These are phyloP conservation scores for Candida bentonensis DNA, from an alignment of 805 yeast species.

Conservation along the genomic window DNA sequence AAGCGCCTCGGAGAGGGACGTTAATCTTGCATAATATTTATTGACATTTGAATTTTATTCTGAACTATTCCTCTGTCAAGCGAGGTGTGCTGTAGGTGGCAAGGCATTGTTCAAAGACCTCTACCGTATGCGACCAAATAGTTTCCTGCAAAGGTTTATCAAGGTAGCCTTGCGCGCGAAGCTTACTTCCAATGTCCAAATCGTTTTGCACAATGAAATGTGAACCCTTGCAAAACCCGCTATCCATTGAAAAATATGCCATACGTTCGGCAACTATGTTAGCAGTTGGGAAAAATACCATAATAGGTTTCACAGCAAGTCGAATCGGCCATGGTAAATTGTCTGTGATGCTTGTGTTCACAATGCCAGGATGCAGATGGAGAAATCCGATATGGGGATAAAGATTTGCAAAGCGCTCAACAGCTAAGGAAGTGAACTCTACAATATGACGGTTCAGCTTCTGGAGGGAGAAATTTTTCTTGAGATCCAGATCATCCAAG, in stretches of 20 bases:
- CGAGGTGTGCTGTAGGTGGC: background rate
- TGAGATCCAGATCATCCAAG: slow-evolving; percentile 15
- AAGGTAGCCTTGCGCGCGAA: slow-evolving; percentile 7
- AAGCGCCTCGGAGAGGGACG: slow-evolving; percentile 58
- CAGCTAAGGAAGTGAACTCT: slow-evolving; percentile 13
- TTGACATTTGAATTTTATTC: too few relatives aligned
- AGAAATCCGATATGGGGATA: slow-evolving; percentile 14
- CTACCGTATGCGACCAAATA: slow-evolving; percentile 15
- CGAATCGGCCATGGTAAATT: slow-evolving; percentile 12
- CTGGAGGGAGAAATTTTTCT: slow-evolving; percentile 10
- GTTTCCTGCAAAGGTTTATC: slow-evolving; percentile 12
- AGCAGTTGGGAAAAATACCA: slow-evolving; percentile 5
- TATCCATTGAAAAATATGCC: slow-evolving; percentile 10
- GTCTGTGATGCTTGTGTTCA: slow-evolving; percentile 10
- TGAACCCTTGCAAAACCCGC: slow-evolving; percentile 10
- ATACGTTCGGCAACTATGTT: slow-evolving; percentile 13
- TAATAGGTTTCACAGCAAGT: slow-evolving; percentile 2
- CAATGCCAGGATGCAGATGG: slow-evolving; percentile 17
- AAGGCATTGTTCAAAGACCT: slow-evolving; percentile 6
- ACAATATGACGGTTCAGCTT: slow-evolving; percentile 7
- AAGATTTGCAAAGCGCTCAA: slow-evolving; percentile 7
- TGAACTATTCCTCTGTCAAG: too few relatives aligned
- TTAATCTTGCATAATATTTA: background rate
- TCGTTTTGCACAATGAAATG: slow-evolving; percentile 7
- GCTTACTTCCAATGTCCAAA: slow-evolving; percentile 5